Conservation (phyloP, 768 basidiomycete genomes). For the Crassisporium funariophilum region DNA sequence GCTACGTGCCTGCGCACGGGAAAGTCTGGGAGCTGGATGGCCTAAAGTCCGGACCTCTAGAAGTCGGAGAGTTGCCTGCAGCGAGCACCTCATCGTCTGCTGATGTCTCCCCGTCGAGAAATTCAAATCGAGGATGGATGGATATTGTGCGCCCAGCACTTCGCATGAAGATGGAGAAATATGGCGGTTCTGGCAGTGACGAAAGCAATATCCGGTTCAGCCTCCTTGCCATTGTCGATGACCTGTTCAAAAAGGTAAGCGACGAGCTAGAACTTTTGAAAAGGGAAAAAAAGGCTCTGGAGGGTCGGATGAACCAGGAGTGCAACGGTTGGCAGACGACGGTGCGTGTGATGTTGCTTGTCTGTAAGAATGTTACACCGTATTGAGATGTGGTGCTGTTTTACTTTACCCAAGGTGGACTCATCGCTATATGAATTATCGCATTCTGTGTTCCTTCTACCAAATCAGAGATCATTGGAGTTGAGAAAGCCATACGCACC, state of each 20-base stretch:
- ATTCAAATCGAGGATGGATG: constrained; percentile 49
- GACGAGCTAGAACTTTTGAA: constrained; percentile 58
- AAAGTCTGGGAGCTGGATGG: constrained; percentile 77
- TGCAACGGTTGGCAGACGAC: constrained; percentile 37
- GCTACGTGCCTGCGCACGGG: constrained; percentile 61
- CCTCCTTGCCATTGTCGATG: constrained; percentile 62
- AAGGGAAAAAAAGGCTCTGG: constrained; percentile 45
- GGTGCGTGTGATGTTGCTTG: constrained; percentile 28
- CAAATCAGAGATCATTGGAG: constrained; percentile 11
- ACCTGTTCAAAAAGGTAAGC: constrained; percentile 45
- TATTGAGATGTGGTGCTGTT: neutral
- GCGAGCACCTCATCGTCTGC: neutral
- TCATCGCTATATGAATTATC: constrained; percentile 32
- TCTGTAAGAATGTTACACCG: no score
- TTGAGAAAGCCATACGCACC: constrained; percentile 35
- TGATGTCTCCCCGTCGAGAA: constrained; percentile 6
- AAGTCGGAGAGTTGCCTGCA: constrained; percentile 57
- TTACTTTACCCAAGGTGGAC: constrained; percentile 38
- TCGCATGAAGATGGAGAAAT: constrained; percentile 61
- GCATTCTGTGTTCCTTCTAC: constrained; percentile 18
- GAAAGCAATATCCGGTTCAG: constrained; percentile 57
- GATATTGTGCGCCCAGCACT: constrained; percentile 62
- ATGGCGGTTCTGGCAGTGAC: constrained; percentile 46
- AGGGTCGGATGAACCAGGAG: constrained; percentile 44
- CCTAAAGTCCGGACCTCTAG: constrained; percentile 60